phyloP scores from a whole-genome alignment of 2,329 filamentous ascomycete species.

The Alternaria sp. region DNA sequence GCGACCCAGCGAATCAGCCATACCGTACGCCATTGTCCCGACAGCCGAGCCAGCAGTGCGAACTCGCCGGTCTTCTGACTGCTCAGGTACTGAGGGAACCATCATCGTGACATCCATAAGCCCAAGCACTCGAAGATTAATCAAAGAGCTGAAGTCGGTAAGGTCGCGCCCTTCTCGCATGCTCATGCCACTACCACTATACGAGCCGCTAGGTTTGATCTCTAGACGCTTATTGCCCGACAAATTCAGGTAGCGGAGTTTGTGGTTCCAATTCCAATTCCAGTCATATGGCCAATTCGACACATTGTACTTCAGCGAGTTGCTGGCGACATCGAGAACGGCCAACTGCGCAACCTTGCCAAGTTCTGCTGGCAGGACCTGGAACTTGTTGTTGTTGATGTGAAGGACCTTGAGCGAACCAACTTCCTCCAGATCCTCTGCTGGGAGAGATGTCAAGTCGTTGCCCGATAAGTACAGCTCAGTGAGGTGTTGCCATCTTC shows the following conservation, averaged over 20 bases:
- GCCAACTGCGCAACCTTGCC: slow-evolving; percentile 92
- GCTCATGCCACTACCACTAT: slow-evolving; percentile 57
- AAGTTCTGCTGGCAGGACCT: slow-evolving; percentile 92
- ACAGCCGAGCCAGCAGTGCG: slow-evolving; percentile 96
- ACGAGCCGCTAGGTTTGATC: slow-evolving; percentile 75
- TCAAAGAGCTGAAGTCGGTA: slow-evolving; percentile 88
- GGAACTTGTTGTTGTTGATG: slow-evolving; percentile 98
- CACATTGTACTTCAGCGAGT: slow-evolving; percentile 96
- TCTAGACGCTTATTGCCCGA: slow-evolving; percentile 97
- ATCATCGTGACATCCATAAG: slow-evolving; percentile 98
- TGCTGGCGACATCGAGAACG: slow-evolving; percentile 93
- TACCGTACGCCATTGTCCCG: slow-evolving; percentile 90
- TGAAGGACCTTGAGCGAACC: slow-evolving; percentile 88
- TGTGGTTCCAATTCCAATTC: slow-evolving; percentile 99
- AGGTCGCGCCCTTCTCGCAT: slow-evolving; percentile 70
- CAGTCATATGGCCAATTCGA: slow-evolving; percentile 99
- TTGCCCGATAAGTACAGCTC: slow-evolving; percentile 97
- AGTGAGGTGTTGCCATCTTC: slow-evolving; percentile 86
- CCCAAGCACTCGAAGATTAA: slow-evolving; percentile 85
- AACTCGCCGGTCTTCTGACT: slow-evolving; percentile 93
- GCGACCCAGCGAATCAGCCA: slow-evolving; percentile 93
- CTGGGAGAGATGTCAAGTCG: slow-evolving; percentile 87
- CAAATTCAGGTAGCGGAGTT: slow-evolving; percentile 92
- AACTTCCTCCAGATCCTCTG: slow-evolving; percentile 91
- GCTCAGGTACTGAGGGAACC: slow-evolving; percentile 90